These are phyloP conservation scores for Suillus tomentosus DNA, from an alignment of 768 basidiomycete genomes.

Conservation along the genomic window DNA sequence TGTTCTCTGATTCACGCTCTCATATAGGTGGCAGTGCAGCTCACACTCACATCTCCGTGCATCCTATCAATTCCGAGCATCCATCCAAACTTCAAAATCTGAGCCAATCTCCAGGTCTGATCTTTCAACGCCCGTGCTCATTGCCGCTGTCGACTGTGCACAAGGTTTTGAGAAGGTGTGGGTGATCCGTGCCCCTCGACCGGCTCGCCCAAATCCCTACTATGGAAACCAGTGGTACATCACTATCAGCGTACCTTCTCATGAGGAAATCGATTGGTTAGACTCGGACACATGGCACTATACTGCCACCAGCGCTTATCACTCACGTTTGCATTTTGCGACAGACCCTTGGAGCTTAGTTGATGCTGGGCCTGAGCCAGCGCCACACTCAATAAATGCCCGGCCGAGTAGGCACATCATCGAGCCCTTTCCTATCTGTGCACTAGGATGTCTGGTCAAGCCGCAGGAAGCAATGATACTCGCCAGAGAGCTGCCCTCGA, in stretches of 20 bases:
- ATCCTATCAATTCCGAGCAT: slow-evolving; percentile 22
- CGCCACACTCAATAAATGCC: neutral
- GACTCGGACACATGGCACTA: too few relatives aligned
- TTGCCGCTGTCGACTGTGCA: slow-evolving; percentile 64
- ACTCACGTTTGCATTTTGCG: neutral
- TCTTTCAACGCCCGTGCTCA: slow-evolving; percentile 61
- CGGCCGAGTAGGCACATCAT: neutral
- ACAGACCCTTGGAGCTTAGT: neutral
- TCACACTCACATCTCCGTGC: slow-evolving; percentile 70
- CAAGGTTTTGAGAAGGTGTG: slow-evolving; percentile 62
- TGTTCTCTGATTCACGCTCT: neutral
- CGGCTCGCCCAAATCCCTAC: slow-evolving; percentile 32
- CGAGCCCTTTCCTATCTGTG: too few relatives aligned
- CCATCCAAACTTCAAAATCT: neutral
- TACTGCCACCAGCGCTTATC: too few relatives aligned
- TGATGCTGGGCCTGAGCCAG: neutral
- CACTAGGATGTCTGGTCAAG: neutral
- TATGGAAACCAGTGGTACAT: slow-evolving; percentile 56
- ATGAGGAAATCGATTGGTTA: slow-evolving; percentile 75
- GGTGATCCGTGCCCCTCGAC: slow-evolving; percentile 58
- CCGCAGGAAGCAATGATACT: neutral
- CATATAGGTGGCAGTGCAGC: slow-evolving; percentile 52
- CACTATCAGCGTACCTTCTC: slow-evolving; percentile 63
- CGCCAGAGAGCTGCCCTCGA: slow-evolving; percentile 21
- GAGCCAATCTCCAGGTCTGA: slow-evolving; percentile 40